These are phyloP conservation scores for Thielaviopsis euricoi DNA, from an alignment of 2,329 filamentous ascomycete genomes.

Conservation along the genomic window DNA sequence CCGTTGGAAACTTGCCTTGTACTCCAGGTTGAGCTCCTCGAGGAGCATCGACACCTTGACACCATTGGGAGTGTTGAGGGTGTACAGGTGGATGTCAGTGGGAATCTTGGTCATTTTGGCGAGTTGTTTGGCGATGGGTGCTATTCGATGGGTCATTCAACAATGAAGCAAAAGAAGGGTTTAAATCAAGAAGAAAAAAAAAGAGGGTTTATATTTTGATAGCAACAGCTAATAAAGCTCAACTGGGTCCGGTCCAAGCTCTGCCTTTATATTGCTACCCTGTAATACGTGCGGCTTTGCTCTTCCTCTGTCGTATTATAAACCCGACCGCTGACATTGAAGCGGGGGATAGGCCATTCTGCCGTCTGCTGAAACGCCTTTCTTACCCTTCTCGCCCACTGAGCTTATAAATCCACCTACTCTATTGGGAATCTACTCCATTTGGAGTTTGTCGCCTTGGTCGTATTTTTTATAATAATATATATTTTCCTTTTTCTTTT, in stretches of 20 bases:
- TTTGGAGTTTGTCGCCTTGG: too few relatives aligned
- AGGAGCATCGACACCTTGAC: slow-evolving; percentile 79
- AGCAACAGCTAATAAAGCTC: too few relatives aligned
- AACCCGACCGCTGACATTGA: too few relatives aligned
- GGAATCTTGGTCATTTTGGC: slow-evolving; percentile 25
- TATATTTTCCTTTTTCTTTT: too few relatives aligned
- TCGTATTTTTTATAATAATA: too few relatives aligned
- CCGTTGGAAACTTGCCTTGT: slow-evolving; percentile 38
- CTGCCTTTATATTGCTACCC: neutral
- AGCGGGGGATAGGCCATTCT: too few relatives aligned
- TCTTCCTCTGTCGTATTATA: too few relatives aligned
- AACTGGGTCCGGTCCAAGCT: neutral
- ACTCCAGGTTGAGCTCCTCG: slow-evolving; percentile 71
- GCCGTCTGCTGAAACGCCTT: too few relatives aligned
- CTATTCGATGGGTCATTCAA: neutral
- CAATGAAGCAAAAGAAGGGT: neutral
- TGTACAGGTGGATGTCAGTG: slow-evolving; percentile 66
- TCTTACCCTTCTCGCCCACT: too few relatives aligned
- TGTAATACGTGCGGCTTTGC: neutral
- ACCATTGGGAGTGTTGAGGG: slow-evolving; percentile 69
- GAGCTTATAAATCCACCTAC: too few relatives aligned
- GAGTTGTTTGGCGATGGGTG: slow-evolving; percentile 12
- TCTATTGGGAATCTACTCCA: too few relatives aligned
- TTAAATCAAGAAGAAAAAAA: neutral
- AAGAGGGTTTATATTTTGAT: neutral